Evolutionary conservation across 352 stramenopile genomes (phyloP).

Genomic region (Sclerospora graminicola): DNA sequence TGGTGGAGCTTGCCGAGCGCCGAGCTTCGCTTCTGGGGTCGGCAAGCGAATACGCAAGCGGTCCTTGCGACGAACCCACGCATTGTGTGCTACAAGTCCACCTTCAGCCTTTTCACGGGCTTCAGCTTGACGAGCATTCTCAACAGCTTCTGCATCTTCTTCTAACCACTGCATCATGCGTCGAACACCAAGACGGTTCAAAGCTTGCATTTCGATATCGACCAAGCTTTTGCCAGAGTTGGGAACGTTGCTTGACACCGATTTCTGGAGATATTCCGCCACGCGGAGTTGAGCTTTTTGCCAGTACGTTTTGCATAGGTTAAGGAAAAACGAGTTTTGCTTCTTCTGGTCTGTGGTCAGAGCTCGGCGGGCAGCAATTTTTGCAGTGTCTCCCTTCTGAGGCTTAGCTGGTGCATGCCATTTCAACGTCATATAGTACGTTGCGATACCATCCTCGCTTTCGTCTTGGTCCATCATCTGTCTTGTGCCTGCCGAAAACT

Average conservation of each 20-base stretch:
- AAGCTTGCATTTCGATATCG: constrained; percentile 46
- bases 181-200: constrained; percentile 54
- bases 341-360: too few relatives aligned
- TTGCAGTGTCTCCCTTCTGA: constrained; percentile 77
- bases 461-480: constrained; percentile 75
- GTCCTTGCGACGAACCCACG: too few relatives aligned
- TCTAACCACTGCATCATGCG: constrained; percentile 73
- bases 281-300: constrained; percentile 57
- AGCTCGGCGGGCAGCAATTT: constrained; percentile 74
- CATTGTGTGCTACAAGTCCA: too few relatives aligned
- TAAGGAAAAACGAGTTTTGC: constrained; percentile 67
- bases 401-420: constrained; percentile 74
- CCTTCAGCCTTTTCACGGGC: too few relatives aligned
- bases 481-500: constrained; percentile 64
- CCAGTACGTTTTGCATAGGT: constrained; percentile 68
- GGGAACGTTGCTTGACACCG: constrained; percentile 9
- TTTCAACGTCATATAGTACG: constrained; percentile 77
- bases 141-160: constrained; percentile 55
- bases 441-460: constrained; percentile 28
- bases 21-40: too few relatives aligned
- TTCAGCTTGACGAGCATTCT: too few relatives aligned
- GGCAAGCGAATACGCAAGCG: too few relatives aligned
- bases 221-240: constrained; percentile 10
- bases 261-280: constrained; percentile 60
- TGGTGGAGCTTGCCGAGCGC: too few relatives aligned